These are phyloP conservation scores for Leishmania lainsoni DNA, from an alignment of 208 protist genomes.

Conservation along the genomic window DNA sequence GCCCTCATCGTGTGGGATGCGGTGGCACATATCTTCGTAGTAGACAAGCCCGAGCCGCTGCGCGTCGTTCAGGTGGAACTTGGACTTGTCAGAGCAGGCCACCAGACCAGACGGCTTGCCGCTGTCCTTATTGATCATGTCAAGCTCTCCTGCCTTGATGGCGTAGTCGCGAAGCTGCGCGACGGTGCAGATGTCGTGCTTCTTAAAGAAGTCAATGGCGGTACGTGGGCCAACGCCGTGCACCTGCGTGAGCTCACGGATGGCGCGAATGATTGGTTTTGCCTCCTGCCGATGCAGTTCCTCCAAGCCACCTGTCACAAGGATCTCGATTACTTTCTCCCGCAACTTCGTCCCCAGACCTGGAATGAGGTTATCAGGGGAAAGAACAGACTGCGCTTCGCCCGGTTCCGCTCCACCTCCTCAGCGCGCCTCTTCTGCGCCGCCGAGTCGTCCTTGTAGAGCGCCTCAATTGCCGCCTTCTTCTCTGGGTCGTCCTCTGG, in stretches of 20 bases:
- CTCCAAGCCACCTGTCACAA: constrained; percentile 71
- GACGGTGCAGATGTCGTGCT: constrained; percentile 65
- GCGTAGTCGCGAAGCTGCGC: constrained; percentile 63
- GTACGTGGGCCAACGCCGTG: constrained; percentile 90
- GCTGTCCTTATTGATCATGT: constrained; percentile 35
- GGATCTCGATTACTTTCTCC: constrained; percentile 80
- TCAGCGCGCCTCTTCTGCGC: constrained; percentile 7
- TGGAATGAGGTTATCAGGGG: constrained; percentile 34
- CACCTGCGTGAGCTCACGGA: constrained; percentile 79
- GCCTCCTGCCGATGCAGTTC: constrained; percentile 70
- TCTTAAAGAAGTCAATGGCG: constrained; percentile 72
- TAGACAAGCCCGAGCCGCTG: constrained; percentile 83
- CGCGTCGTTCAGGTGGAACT: constrained; percentile 66
- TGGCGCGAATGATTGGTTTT: constrained; percentile 78
- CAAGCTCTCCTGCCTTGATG: constrained; percentile 34
- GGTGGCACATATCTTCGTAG: constrained; percentile 76
- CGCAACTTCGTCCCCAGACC: constrained; percentile 74
- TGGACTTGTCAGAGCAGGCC: constrained; percentile 28
- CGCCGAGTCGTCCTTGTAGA: constrained; percentile 8
- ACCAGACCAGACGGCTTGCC: constrained; percentile 18
- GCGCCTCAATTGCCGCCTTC: constrained; percentile 6
- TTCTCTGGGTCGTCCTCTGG: constrained; percentile 43
- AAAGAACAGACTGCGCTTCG: constrained; percentile 46
- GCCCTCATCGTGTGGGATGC: constrained; percentile 83
- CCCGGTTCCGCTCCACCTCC: constrained; percentile 40